A percentile compares a stretch with the other conserved stretches of the same genome.
Evolutionary conservation across 306 rosid species (phyloP).

Genomic region (Comarum palustre): DNA sequence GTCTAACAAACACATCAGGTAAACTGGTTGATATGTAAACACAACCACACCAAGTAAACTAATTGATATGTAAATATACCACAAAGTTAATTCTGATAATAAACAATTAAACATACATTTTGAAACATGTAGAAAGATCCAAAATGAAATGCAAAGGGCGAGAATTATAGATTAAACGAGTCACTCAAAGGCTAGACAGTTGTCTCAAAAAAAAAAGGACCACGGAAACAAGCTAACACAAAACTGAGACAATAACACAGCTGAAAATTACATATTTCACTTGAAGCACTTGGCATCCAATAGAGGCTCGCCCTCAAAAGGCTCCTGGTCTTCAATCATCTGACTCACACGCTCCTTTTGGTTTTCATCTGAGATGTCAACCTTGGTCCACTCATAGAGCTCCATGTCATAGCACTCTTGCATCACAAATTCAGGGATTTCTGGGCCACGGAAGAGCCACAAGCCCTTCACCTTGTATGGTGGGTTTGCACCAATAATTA

Average conservation of each 20-base stretch:
- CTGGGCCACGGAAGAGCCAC: slow-evolving; percentile 92
- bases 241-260: slow-evolving; percentile 20
- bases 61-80: background rate
- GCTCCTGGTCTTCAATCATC: slow-evolving; percentile 78
- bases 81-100: background rate
- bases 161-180: slow-evolving; percentile 7
- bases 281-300: slow-evolving; percentile 86
- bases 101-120: background rate
- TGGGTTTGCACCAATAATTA: slow-evolving; percentile 63
- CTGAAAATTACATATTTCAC: slow-evolving; percentile 29
- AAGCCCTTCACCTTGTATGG: slow-evolving; percentile 89
- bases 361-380: slow-evolving; percentile 57
- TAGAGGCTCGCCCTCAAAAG: slow-evolving; percentile 77
- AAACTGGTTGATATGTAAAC: no score
- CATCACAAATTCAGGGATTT: slow-evolving; percentile 63
- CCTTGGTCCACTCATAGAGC: slow-evolving; percentile 79
- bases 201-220: background rate
- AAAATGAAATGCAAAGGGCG: background rate
- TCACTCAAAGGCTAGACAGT: slow-evolving; percentile 2
- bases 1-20: no score
- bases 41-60: no score
- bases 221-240: slow-evolving; percentile 17
- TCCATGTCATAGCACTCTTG: slow-evolving; percentile 95
- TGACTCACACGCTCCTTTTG: slow-evolving; percentile 79
- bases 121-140: background rate